Evolutionary conservation across 2,329 filamentous ascomycete species (phyloP), one percentile per base, ranked within the genome.

Genomic region (Xylaria digitata): DNA sequence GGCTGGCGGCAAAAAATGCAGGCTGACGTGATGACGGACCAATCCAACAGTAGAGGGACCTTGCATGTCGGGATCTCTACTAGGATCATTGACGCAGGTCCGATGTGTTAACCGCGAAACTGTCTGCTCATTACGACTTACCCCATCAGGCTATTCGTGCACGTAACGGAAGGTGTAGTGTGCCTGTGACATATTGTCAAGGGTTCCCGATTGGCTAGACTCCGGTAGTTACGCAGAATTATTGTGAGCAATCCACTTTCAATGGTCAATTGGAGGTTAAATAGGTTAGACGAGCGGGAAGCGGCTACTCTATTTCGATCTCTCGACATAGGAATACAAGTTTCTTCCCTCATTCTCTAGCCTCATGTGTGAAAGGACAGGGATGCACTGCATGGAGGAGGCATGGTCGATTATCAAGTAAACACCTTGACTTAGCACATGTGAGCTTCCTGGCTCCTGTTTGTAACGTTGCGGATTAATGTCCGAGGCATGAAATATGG

Each of bases 391-490:
- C 53, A 34, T 57, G 19, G 32, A 42, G 46, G 26, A 23, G 34
- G 7, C n/a, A 32, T 15, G 15, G n/a, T 57, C 40, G 32, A 34
- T 3, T 6, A 34, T 30, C 23, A 49, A n/a, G 17, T 34, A 11
- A 46, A 62, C 45, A 19, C 23, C 52, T 58, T 61, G 45, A 57
- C 46, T 32, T n/a, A 54, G 30, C 43, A n/a, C 34, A 46, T 66
- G n/a, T 19, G 43, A 46, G 45, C 34, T 21, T 45, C 45, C 8
- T 32, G 26, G 45, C 43, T 26, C 30, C 55, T 65, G 21, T 60
- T 63, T 63, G 63, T 62, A 66, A 66, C 63, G 63, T 66, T 66
- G 63, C 60, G 48, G 55, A 37, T 49, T 8, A 54, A 55, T 48
- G 19, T 56, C 49, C 40, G 32, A 23, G 13, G 21, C 50, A 42